phyloP scores from a whole-genome alignment of 192 early-diverging fungal genomes.

The Entomortierella beljakovae region DNA sequence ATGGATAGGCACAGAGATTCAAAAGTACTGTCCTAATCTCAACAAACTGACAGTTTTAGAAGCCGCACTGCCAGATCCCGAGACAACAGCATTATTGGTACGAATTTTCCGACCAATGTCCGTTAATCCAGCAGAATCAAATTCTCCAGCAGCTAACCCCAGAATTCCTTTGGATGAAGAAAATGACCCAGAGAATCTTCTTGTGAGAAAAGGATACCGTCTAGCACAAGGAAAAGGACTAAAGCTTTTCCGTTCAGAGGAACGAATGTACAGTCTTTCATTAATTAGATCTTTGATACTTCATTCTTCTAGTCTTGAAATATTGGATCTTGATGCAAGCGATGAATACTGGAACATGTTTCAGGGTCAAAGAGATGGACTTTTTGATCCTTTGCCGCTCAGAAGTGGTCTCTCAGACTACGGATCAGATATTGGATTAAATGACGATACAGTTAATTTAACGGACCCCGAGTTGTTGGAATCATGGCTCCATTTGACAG shows the following conservation, averaged over 20 bases:
- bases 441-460: no score
- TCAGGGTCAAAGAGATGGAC: not conserved
- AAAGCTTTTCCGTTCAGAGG: not conserved
- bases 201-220: not conserved
- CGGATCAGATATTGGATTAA: not conserved
- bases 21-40: conserved; percentile 1
- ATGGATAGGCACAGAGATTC: conserved; percentile 4
- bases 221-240: not conserved
- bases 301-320: not conserved
- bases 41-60: not conserved
- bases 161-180: not conserved
- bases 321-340: not conserved
- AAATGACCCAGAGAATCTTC: not conserved
- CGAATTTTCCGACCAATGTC: not conserved
- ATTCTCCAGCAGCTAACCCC: not conserved
- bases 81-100: not conserved
- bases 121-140: not conserved
- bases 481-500: no score
- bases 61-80: not conserved
- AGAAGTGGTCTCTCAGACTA: not conserved
- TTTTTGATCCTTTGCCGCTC: not conserved
- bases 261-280: not conserved
- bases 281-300: not conserved
- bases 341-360: not conserved
- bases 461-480: no score